Evolutionary conservation across 768 basidiomycete species (phyloP).

Genomic region (Psilocybe tampanensis): DNA sequence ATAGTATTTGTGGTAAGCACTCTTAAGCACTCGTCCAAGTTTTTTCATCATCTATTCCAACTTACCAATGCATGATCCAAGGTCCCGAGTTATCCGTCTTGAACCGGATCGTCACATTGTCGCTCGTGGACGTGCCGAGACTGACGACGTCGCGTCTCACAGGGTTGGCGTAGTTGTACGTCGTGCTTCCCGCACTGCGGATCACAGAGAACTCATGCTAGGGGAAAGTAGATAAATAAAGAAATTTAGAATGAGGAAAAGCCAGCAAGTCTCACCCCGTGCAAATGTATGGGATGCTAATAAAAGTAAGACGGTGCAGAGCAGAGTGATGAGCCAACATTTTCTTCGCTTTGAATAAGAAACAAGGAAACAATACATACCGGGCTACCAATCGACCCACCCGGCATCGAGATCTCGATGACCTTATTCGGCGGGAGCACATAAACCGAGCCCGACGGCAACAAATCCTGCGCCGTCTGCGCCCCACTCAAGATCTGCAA

Average conservation of each 20-base stretch:
- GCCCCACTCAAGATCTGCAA: constrained; percentile 47
- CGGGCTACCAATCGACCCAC: constrained; percentile 34
- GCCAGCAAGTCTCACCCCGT: constrained; percentile 33
- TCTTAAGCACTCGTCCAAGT: too few species aligned
- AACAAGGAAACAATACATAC: constrained; percentile 23
- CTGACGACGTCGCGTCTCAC: constrained; percentile 41
- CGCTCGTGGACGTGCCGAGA: constrained; percentile 24
- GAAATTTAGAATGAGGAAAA: background rate
- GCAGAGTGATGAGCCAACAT: background rate
- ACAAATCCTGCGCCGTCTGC: constrained; percentile 34
- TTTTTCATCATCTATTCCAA: too few species aligned
- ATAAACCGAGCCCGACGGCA: constrained; percentile 44
- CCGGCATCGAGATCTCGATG: constrained; percentile 51
- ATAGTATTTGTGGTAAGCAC: too few species aligned
- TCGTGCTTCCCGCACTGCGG: constrained; percentile 37
- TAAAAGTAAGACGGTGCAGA: background rate
- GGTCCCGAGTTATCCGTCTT: constrained; percentile 65
- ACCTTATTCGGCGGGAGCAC: constrained; percentile 41
- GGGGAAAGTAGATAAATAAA: background rate
- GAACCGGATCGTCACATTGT: constrained; percentile 57
- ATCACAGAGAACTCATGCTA: constrained; percentile 43
- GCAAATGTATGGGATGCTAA: constrained; percentile 47
- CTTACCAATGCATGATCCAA: constrained; percentile 42
- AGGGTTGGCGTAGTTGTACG: constrained; percentile 51
- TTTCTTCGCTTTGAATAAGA: background rate